Evolutionary conservation across 2,329 filamentous ascomycete genomes (phyloP).

Genomic region (Didymella sp.): DNA sequence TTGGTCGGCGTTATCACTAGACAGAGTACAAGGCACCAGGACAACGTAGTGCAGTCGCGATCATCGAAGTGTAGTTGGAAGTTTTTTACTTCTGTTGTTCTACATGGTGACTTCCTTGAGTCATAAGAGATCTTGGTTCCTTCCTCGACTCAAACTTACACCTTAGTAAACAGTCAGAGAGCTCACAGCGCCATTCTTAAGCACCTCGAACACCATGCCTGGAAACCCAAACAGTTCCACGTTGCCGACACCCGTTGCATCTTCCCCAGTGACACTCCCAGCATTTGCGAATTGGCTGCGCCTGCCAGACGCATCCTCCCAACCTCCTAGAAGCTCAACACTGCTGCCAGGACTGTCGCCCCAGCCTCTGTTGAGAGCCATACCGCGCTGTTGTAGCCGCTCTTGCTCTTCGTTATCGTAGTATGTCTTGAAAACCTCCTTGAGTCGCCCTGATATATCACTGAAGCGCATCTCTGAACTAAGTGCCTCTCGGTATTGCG

Average conservation of each 20-base stretch:
- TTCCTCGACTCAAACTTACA: not conserved
- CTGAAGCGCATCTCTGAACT: conserved; percentile 73
- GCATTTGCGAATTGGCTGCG: conserved; percentile 45
- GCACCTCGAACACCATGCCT: conserved; percentile 91
- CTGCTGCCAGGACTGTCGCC: conserved; percentile 90
- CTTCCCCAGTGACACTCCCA: conserved; percentile 50
- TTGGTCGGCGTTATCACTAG: conserved; percentile 8
- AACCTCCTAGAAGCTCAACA: conserved; percentile 68
- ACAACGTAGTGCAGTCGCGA: not conserved
- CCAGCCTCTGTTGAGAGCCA: conserved; percentile 91
- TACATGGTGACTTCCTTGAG: not conserved
- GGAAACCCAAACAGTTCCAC: conserved; percentile 94
- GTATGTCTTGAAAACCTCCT: conserved; percentile 71
- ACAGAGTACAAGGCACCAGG: no score
- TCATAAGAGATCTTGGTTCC: not conserved
- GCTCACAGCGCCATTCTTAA: conserved; percentile 90
- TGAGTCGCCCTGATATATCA: conserved; percentile 70
- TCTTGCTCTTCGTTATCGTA: conserved; percentile 66
- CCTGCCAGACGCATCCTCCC: conserved; percentile 70
- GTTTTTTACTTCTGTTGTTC: not conserved
- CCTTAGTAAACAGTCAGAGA: conserved; percentile 84
- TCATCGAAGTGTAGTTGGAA: not conserved
- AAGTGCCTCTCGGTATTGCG: conserved; percentile 56
- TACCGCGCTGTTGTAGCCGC: conserved; percentile 63
- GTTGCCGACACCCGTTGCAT: conserved; percentile 65